Evolutionary conservation across 768 basidiomycete genomes (phyloP).

Genomic region (Tylopilus felleus): DNA sequence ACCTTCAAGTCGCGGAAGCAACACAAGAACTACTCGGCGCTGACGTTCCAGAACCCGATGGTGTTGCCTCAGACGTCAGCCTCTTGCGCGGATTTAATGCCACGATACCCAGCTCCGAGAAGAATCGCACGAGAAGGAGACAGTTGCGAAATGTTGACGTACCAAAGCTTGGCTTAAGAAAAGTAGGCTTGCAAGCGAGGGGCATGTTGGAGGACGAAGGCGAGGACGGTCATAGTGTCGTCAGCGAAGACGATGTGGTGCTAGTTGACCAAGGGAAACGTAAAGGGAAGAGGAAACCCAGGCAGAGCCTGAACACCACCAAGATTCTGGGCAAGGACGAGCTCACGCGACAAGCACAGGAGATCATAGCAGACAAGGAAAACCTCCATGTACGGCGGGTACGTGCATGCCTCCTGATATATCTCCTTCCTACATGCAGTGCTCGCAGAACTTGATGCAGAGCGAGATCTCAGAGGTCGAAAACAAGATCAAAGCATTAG

Average conservation of each 20-base stretch:
- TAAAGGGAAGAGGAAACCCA: constrained; percentile 45
- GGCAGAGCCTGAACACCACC: constrained; percentile 64
- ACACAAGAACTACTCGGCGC: constrained; percentile 69
- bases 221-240: constrained; percentile 55
- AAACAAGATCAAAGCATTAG: constrained; percentile 82
- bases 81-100: constrained; percentile 91
- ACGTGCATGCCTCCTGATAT: constrained; percentile 11
- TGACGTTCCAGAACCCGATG: constrained; percentile 72
- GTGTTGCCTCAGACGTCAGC: constrained; percentile 69
- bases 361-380: constrained; percentile 89
- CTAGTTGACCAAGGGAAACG: constrained; percentile 41
- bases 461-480: constrained; percentile 88
- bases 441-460: constrained; percentile 70
- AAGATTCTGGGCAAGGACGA: constrained; percentile 83
- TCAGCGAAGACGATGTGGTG: constrained; percentile 77
- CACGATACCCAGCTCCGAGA: constrained; percentile 87
- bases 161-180: constrained; percentile 73
- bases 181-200: constrained; percentile 72
- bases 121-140: constrained; percentile 68
- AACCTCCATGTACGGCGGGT: constrained; percentile 88
- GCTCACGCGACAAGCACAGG: constrained; percentile 74
- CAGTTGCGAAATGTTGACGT: constrained; percentile 79
- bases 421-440: constrained; percentile 5
- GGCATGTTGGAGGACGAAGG: constrained; percentile 58
- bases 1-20: constrained; percentile 80